A percentile compares a stretch with the other conserved stretches of the same genome.
Conservation (phyloP, 805 yeast genomes). For the Nakazawaea wyomingensis region DNA sequence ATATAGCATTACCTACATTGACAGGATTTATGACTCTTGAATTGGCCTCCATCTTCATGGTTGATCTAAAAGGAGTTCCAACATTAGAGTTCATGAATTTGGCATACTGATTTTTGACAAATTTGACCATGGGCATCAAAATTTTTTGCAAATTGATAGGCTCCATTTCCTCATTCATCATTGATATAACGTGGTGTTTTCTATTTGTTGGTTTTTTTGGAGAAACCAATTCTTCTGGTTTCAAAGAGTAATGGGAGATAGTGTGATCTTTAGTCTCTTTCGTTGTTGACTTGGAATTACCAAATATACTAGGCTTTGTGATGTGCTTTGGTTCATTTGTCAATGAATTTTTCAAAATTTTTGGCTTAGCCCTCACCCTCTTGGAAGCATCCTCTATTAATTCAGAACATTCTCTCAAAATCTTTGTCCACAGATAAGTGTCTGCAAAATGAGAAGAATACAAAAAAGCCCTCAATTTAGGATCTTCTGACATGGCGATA, state of each 20-base stretch:
- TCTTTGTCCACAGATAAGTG: conserved; percentile 49
- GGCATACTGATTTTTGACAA: conserved; percentile 6
- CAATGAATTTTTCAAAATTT: background rate
- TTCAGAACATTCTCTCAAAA: conserved; percentile 55
- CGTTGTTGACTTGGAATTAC: conserved; percentile 17
- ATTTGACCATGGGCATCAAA: conserved; percentile 3
- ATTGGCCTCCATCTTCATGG: conserved; percentile 50
- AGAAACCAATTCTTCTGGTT: conserved; percentile 5
- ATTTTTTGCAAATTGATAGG: conserved; percentile 7
- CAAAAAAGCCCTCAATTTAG: conserved; percentile 45
- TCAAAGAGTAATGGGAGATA: conserved; percentile 2
- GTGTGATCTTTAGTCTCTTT: background rate
- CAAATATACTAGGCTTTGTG: conserved; percentile 19
- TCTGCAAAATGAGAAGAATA: conserved; percentile 44
- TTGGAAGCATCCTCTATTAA: conserved; percentile 46
- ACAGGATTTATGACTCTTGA: conserved; percentile 56
- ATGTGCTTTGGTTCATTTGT: background rate
- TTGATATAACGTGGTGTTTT: background rate
- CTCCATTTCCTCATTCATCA: conserved; percentile 5
- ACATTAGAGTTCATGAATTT: conserved; percentile 26
- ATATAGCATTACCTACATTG: conserved; percentile 56
- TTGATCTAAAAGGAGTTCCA: conserved; percentile 34
- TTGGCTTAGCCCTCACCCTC: conserved; percentile 26
- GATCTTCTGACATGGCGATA: conserved; percentile 45
- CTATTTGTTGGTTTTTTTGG: background rate